Evolutionary conservation across 768 basidiomycete species (phyloP), one percentile per base, ranked within the genome.

Genomic region (Amanita rubescens): DNA sequence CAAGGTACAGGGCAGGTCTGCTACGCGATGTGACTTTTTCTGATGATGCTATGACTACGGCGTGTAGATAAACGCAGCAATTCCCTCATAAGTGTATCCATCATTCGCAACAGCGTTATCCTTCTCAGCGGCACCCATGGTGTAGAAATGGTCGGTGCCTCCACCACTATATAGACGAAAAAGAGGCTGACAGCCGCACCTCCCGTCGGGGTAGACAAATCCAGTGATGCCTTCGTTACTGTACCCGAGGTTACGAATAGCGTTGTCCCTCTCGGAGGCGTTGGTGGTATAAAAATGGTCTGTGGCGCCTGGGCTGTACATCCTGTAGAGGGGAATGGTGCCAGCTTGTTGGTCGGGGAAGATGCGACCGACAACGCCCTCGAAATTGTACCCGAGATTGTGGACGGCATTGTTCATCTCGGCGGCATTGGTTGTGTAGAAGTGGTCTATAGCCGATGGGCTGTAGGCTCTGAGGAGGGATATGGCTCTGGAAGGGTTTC

Each of bases 201-300:
- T 8, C 5, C 8, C 8, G 27, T 30, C 27, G 27, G 27, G 27
- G 27, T 30, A 30, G 38, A 64, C 41, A 53, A 57, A 64, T 17
- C 55, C 61, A 11, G 55, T 57, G 20, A 62, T 48, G 5, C 56
- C 54, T 49, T 64, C 62, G 33, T 42, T 49, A 12, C 12, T 45
- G 38, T 57, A 64, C 19, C 57, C 57, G 22, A 34, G 14, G 27
- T 42, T 9, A n/a, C 24, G 30, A 24, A 30, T 43, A 12, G 59
- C 57, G 11, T 7, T 47, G 33, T 64, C 53, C 48, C 39, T 50
- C 53, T 65, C 63, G 2, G 49, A 44, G 14, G 17, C 35, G 20
- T 56, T 56, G 24, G 51, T 62, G 10, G 65, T 66, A 38, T 65
- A 66, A 35, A 65, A 66, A 50, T 66, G 65, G 45, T 66, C 63